Conservation (phyloP, 148 eudicot genomes). For the Gaultheria prostrata region DNA sequence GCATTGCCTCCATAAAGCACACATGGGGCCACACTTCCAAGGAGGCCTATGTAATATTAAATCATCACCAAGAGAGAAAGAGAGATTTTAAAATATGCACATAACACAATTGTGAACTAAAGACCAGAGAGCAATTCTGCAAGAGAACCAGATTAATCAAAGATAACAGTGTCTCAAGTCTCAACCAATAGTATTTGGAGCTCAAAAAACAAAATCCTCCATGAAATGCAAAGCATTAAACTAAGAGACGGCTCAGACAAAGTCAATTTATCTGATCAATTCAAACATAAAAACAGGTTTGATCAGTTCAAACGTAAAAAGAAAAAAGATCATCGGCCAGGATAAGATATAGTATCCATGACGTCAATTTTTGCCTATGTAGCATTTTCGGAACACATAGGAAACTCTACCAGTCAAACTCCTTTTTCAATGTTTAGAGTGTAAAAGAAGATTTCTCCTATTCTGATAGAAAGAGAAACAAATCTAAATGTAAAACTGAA, state of each 20-base stretch:
- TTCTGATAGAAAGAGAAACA: neutral
- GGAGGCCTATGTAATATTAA: conserved; percentile 46
- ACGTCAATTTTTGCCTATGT: neutral
- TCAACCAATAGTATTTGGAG: neutral
- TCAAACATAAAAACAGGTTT: neutral
- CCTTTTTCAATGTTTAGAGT: neutral
- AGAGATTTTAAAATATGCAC: neutral
- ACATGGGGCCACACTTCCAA: conserved; percentile 84
- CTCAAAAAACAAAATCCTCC: neutral
- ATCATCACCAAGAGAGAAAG: neutral
- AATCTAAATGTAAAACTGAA: neutral
- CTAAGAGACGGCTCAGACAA: neutral
- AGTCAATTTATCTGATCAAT: neutral
- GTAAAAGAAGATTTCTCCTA: neutral
- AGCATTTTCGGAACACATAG: neutral
- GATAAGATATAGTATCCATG: neutral
- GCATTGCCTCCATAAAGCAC: conserved; percentile 82
- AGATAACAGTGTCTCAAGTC: neutral
- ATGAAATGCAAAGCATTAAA: neutral
- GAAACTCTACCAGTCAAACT: neutral
- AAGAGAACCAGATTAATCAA: neutral
- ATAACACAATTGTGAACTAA: neutral
- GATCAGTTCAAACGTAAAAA: neutral
- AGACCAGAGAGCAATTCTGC: neutral
- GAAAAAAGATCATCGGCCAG: neutral